phyloP scores from a whole-genome alignment of 2,329 filamentous ascomycete genomes.

The Cladophialophora chaetospira region DNA sequence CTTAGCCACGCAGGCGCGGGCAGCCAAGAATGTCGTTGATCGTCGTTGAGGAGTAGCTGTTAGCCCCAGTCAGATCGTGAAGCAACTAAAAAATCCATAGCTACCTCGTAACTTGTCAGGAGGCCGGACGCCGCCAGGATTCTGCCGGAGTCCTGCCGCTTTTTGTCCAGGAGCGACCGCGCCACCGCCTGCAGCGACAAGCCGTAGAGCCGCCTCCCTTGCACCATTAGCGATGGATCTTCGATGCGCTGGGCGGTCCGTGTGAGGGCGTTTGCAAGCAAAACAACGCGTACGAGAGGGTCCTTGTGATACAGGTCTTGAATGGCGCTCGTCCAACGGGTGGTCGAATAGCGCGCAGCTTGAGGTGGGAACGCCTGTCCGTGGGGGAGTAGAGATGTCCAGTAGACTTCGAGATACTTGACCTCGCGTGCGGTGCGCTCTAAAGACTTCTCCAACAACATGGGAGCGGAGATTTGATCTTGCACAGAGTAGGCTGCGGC shows the following conservation, averaged over 20 bases:
- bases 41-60: not conserved
- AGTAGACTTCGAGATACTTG: constrained; percentile 14
- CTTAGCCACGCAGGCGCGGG: constrained; percentile 5
- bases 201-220: constrained; percentile 10
- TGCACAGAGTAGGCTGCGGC: constrained; percentile 4
- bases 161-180: constrained; percentile 3
- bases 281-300: constrained; percentile 7
- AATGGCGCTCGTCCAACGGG: constrained; percentile 11
- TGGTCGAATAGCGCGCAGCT: constrained; percentile 11
- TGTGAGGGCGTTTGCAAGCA: constrained; percentile 11
- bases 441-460: not conserved
- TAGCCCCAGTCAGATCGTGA: not conserved
- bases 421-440: constrained; percentile 7
- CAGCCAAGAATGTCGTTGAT: constrained; percentile 1
- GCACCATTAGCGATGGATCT: not conserved
- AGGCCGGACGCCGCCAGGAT: constrained; percentile 2
- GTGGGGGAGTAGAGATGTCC: constrained; percentile 12
- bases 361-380: constrained; percentile 8
- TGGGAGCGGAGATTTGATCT: not conserved
- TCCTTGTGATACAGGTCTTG: constrained; percentile 9
- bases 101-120: constrained; percentile 4
- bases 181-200: constrained; percentile 3
- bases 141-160: not conserved
- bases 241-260: constrained; percentile 1
- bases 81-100: not conserved